Base-by-base conservation (phyloP, 192 early-diverging fungal genomes). In the Gryganskiella cystojenkinii region DNA sequence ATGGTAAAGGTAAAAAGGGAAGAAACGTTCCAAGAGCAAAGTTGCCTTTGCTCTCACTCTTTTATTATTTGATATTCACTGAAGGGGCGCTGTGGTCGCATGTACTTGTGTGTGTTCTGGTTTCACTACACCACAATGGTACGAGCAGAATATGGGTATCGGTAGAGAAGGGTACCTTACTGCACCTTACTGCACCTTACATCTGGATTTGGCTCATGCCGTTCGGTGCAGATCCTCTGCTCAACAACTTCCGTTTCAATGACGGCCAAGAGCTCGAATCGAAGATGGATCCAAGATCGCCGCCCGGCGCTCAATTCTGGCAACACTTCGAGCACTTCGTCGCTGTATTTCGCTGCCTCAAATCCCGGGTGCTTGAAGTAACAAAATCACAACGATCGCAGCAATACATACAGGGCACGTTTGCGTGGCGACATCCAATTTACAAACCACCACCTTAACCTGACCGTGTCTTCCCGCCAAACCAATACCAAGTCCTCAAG, bases 261-360 rank as follows among this genome's bases (percentile, higher is more conserved):
- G 59, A 65, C 43, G 58, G 66, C 30, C 34, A 28, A 44, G 61
- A 69, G 15, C 46, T 64, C 51, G 52, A 54, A 51, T 58, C 55
- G 47, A 71, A 56, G 55, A 70, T 31, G 45, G 68, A 80, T 42
- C 61, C 62, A 61, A 70, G 61, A 54, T 68, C 59, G 56, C 79
- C 63, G 24, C 69, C 63, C 17, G 59, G 59, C 30, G 62, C 52
- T 51, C 64, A 75, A 55, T 80, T 66, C 45, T 80, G 78, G 79
- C 58, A 80, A 62, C 64, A 80, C 47, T 80, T 80, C 49, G 64
- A 80, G 70, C 51, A 80, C 31, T 80, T 71, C 37, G 55, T 67
- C 55, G 79, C 69, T 5, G 56, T 49, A 49, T 67, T 71, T 71
- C 62, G 69, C 42, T 43, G 49, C 30, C 46, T 80, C 9, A 67